Conservation (phyloP, 306 rosid genomes). For the Lupinus albus region DNA sequence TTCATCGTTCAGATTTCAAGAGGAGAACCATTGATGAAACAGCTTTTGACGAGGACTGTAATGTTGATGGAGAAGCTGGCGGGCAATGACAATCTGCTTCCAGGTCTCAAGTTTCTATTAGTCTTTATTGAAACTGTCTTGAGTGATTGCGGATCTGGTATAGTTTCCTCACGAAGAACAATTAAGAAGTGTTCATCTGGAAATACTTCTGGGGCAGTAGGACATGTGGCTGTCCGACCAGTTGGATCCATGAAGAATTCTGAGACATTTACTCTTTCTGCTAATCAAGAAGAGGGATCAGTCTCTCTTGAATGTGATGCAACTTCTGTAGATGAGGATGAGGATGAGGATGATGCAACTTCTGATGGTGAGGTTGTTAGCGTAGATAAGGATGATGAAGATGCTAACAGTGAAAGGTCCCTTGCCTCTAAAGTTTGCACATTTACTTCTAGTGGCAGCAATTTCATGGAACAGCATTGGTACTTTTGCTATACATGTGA, state of each 20-base stretch:
- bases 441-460: constrained; percentile 98
- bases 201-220: constrained; percentile 60
- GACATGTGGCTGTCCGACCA: constrained; percentile 59
- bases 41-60: constrained; percentile 65
- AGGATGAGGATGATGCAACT: constrained; percentile 99
- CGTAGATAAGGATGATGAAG: constrained; percentile 95
- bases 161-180: constrained; percentile 54
- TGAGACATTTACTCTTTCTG: constrained; percentile 71
- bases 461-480: constrained; percentile 99
- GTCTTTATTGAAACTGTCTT: constrained; percentile 71
- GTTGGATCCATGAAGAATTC: constrained; percentile 77
- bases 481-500: constrained; percentile 98
- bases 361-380: constrained; percentile 99
- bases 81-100: constrained; percentile 69
- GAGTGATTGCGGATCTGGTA: constrained; percentile 76
- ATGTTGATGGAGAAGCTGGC: constrained; percentile 80
- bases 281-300: constrained; percentile 76
- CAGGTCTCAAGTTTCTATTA: constrained; percentile 86
- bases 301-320: constrained; percentile 92
- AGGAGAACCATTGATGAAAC: constrained; percentile 73
- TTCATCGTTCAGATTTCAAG: constrained; percentile 76
- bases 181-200: constrained; percentile 60
- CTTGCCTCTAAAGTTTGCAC: constrained; percentile 99
- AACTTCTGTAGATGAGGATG: constrained; percentile 93
- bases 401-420: constrained; percentile 86